Base-by-base conservation (phyloP, 2,329 filamentous ascomycete species). In the Talaromyces sp. region DNA sequence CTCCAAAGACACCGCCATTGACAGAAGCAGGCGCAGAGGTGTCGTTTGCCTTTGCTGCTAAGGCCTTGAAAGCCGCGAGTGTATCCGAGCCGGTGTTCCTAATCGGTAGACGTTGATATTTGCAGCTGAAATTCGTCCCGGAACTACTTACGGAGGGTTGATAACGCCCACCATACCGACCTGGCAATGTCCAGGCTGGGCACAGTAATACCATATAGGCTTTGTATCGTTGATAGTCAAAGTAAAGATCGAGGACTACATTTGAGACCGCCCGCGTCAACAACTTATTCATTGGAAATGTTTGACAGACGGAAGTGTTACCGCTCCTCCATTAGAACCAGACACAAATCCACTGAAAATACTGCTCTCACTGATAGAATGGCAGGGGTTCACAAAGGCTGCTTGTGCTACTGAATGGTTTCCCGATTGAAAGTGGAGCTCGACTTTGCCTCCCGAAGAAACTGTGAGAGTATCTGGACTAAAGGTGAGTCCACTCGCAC, bases 151-250 rank as follows among this genome's bases (percentile, higher is more conserved):
- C 69, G 70, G 56, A 16, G 88, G 85, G 76, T 93, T 92, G 72
- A 92, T 87, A 35, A 90, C 88, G 79, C 90, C 88, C 63, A 84
- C 82, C 88, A 92, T 92, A 65, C 89, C 89, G 55, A 73, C 78
- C 75, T 92, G 84, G 76, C 90, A 95, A 79, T 95, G 91, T 71
- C 82, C 84, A 52, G 74, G 86, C 75, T 92, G 88, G 33, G 86
- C 86, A 78, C 90, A 93, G 82, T 89, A 93, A 67, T 90, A 79
- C 90, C 91, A 95, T 67, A 93, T 81, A 33, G 91, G 90, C 61
- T 83, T 88, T 50, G 82, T 84, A 75, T 86, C 81, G 71, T 87
- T 88, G 74, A 95, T 79, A 73, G 82, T 82, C 70, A 93, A 80
- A 63, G 88, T 91, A 77, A 87, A 95, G 64, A 68, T 48, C 46